A percentile compares a stretch with the other conserved stretches of the same genome.
Evolutionary conservation across 108 stramenopile genomes (phyloP).

Genomic region (Cyclotella sp.): DNA sequence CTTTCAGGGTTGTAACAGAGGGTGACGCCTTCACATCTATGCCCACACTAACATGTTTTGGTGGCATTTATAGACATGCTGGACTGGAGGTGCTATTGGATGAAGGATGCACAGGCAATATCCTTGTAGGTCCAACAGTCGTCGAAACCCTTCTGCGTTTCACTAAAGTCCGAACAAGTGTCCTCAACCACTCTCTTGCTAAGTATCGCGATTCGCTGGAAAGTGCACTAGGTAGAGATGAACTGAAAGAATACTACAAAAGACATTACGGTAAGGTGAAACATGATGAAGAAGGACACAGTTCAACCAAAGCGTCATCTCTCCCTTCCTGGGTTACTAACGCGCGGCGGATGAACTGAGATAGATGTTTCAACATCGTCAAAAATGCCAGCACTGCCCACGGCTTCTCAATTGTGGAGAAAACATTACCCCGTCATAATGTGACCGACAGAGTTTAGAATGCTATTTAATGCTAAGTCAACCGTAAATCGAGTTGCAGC

Average conservation of each 20-base stretch:
- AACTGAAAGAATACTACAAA: conserved; percentile 75
- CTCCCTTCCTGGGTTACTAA: conserved; percentile 59
- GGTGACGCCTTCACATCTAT: conserved; percentile 79
- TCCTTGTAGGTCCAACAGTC: conserved; percentile 81
- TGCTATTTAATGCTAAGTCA: too few relatives aligned
- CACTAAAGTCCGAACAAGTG: conserved; percentile 72
- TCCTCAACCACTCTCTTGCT: conserved; percentile 69
- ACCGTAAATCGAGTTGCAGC: too few relatives aligned
- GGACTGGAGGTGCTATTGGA: conserved; percentile 80
- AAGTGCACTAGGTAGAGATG: conserved; percentile 62
- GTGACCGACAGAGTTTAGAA: too few relatives aligned
- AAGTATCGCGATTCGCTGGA: conserved; percentile 78
- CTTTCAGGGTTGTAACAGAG: conserved; percentile 77
- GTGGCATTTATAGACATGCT: conserved; percentile 80
- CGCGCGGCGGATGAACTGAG: not conserved
- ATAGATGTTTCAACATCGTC: too few relatives aligned
- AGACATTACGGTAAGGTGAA: conserved; percentile 57
- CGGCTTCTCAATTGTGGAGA: too few relatives aligned
- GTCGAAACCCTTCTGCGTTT: conserved; percentile 86
- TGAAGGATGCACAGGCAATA: conserved; percentile 81
- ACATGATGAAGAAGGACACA: conserved; percentile 26
- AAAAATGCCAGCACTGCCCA: too few relatives aligned
- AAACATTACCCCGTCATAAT: too few relatives aligned
- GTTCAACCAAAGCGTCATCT: conserved; percentile 7
- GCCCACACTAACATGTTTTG: conserved; percentile 56